Conservation (phyloP, 2,329 filamentous ascomycete genomes). For the Epicoccum sorghinum region DNA sequence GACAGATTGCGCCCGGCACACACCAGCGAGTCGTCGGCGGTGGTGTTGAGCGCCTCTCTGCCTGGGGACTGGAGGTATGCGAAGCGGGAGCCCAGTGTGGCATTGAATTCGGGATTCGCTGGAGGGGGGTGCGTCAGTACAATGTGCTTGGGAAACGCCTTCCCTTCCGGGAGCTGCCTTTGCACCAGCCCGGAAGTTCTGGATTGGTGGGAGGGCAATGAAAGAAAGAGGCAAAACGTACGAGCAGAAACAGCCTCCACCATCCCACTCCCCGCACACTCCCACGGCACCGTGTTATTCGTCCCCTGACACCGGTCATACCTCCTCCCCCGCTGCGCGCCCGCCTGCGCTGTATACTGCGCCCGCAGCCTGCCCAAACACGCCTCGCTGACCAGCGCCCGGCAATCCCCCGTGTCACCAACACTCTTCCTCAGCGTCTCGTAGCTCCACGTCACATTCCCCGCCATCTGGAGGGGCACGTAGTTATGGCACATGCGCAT, state of each 20-base stretch:
- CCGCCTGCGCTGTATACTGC: not conserved
- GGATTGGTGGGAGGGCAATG: no score
- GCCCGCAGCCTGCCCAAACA: not conserved
- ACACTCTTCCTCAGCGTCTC: constrained; percentile 2
- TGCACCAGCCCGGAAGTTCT: no score
- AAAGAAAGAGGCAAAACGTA: no score
- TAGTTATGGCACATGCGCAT: constrained; percentile 6
- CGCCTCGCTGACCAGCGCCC: not conserved
- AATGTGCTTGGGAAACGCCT: no score
- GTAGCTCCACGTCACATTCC: constrained; percentile 1
- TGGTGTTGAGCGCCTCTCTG: not conserved
- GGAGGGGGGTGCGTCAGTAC: no score
- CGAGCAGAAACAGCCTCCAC: not conserved
- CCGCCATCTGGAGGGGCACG: not conserved
- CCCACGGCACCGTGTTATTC: constrained; percentile 6
- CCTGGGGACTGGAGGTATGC: not conserved
- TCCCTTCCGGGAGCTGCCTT: no score
- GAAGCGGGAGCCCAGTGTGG: not conserved
- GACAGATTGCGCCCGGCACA: constrained; percentile 1
- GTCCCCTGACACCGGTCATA: not conserved
- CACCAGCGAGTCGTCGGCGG: not conserved
- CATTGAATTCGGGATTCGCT: constrained; percentile 5
- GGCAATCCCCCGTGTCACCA: constrained; percentile 4
- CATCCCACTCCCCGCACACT: constrained; percentile 12
- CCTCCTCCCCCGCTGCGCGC: not conserved